Base-by-base conservation (phyloP, 2,329 filamentous ascomycete species). In the Exserohilum rostratum region DNA sequence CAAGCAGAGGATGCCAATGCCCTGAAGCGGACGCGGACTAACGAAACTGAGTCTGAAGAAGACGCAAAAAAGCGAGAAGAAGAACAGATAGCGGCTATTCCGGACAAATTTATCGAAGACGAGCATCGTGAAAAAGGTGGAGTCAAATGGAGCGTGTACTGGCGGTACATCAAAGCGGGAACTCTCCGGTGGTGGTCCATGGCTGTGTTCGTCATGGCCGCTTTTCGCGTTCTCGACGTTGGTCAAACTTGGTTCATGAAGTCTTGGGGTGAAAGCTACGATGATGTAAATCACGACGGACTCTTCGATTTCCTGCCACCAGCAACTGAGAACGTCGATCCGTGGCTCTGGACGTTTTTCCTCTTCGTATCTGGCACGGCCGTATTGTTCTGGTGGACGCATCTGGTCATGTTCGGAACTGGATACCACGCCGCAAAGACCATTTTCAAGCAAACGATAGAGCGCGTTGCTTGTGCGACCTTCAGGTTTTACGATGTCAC, bases 401-500 rank as follows among this genome's bases (percentile, higher is more conserved):
- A 90, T 57, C 75, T 87, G 5, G 80, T 90, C 29, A 85, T 93
- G 67, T 82, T 93, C 11, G 78, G 88, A n/a, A 90, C 96, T 59
- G 85, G 91, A 18, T 93, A 95, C 70, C 84, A 84, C 29, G 90
- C 92, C 0, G 90, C 90, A 0, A 90, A 88, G 64, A 79, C 81
- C 6, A 83, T 97, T 45, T 96, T 96, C 75, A 80, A 80, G 57
- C 81, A 85, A 34, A 90, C 91, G 17, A 85, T 96, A 76, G 78
- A 83, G 1, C 85, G 84, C 46, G 90, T 96, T 45, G 89, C 88
- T 69, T 85, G 87, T 65, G 90, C 92, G 0, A 93, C 88, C 0
- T 96, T 97, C 76, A 86, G 91, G 1, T 97, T 93, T 74, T 95
- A 96, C 77, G 93, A 97, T 70, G 86, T 91, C 3, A 96, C 93